Evolutionary conservation across 441 rosid species (phyloP).

Genomic region (Eugenia klotzschiana): DNA sequence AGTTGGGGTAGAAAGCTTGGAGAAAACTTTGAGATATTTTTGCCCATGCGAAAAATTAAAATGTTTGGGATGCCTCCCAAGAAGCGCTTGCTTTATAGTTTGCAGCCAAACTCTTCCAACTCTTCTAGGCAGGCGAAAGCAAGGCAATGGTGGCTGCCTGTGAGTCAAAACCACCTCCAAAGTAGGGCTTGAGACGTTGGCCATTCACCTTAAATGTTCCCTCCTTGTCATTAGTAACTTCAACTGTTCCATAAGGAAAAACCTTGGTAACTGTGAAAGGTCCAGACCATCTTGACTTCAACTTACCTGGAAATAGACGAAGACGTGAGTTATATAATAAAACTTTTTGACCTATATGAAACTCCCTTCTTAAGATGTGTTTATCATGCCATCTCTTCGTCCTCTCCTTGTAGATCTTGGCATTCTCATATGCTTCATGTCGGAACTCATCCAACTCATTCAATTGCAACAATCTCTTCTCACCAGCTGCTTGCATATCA

Average conservation of each 20-base stretch:
- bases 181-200: background rate
- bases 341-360: background rate
- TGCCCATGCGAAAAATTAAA: background rate
- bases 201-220: background rate
- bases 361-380: background rate
- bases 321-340: background rate
- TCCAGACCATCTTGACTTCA: too few species aligned
- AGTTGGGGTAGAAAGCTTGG: too few species aligned
- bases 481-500: background rate
- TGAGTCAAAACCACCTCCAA: background rate
- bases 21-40: too few species aligned
- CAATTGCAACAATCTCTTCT: background rate
- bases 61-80: background rate
- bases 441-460: background rate
- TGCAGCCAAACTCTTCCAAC: background rate
- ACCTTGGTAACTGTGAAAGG: background rate
- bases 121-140: too few species aligned
- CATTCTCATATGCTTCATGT: background rate
- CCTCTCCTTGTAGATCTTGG: background rate
- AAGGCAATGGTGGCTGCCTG: background rate
- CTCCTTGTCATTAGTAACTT: background rate
- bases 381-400: background rate
- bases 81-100: background rate
- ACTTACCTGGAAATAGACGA: background rate
- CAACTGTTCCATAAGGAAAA: background rate